phyloP scores from a whole-genome alignment of 305 asterid species.

The Coffea humblotiana region DNA sequence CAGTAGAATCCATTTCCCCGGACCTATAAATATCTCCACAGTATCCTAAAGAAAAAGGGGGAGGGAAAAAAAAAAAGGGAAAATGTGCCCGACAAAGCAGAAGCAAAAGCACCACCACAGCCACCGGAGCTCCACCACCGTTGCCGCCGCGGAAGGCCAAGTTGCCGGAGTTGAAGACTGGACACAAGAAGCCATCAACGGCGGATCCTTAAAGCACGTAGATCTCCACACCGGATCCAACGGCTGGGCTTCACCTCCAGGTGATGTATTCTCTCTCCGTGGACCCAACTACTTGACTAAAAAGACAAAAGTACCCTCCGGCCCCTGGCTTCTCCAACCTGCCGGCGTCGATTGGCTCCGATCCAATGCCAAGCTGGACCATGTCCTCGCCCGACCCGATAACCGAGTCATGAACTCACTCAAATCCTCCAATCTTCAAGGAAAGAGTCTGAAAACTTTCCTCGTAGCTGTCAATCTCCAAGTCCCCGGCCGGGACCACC shows the following conservation, averaged over 20 bases:
- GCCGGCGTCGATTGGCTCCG: constrained; percentile 97
- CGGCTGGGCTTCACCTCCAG: constrained; percentile 98
- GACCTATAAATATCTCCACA: background rate
- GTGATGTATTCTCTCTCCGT: constrained; percentile 67
- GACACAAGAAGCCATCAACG: constrained; percentile 64
- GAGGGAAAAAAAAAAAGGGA: background rate
- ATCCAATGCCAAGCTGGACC: constrained; percentile 75
- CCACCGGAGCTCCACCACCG: constrained; percentile 24
- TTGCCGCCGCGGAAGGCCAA: constrained; percentile 6
- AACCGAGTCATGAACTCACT: constrained; percentile 71
- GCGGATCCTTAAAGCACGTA: constrained; percentile 83
- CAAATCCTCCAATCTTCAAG: constrained; percentile 33
- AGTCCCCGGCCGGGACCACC: constrained; percentile 86
- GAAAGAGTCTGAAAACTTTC: constrained; percentile 46
- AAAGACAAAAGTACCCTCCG: constrained; percentile 60
- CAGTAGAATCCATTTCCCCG: background rate
- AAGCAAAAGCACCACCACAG: constrained; percentile 48
- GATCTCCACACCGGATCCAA: constrained; percentile 71
- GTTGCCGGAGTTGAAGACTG: constrained; percentile 44
- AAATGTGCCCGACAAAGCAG: constrained; percentile 61
- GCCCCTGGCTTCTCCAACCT: constrained; percentile 64
- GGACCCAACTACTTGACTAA: constrained; percentile 73
- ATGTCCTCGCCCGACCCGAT: constrained; percentile 70
- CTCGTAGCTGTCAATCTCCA: constrained; percentile 76
- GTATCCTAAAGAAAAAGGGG: background rate